phyloP scores from a whole-genome alignment of 2,329 filamentous ascomycete species.

The Salinomyces thailandicus region DNA sequence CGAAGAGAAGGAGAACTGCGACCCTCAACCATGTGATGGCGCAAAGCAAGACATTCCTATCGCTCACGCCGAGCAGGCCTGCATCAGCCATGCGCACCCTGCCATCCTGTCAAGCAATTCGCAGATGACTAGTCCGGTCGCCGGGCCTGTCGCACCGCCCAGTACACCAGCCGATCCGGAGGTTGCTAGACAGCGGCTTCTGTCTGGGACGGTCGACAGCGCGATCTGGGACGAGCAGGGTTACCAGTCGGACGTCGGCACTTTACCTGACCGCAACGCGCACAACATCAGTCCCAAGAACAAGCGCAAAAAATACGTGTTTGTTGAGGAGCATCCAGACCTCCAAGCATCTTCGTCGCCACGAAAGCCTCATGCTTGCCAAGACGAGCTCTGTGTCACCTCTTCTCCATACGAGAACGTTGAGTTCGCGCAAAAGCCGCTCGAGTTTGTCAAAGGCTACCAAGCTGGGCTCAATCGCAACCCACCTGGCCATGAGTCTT shows the following conservation, averaged over 20 bases:
- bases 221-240: conserved; percentile 2
- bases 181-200: conserved; percentile 3
- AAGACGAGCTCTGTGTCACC: conserved; percentile 8
- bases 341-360: conserved; percentile 12
- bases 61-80: not conserved
- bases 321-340: conserved; percentile 19
- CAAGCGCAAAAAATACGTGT: conserved; percentile 15
- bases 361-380: conserved; percentile 6
- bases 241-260: conserved; percentile 1
- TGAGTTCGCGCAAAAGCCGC: conserved; percentile 19
- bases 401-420: conserved; percentile 8
- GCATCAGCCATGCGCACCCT: not conserved
- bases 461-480: conserved; percentile 22
- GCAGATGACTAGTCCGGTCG: not conserved
- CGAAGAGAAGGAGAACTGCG: conserved; percentile 15
- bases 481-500: conserved; percentile 16
- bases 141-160: conserved; percentile 17
- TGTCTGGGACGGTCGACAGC: conserved; percentile 1
- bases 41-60: not conserved
- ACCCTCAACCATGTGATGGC: conserved; percentile 4
- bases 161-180: conserved; percentile 18
- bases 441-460: conserved; percentile 24
- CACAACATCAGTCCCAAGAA: conserved; percentile 16
- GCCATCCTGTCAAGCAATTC: not conserved
- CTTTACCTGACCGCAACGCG: conserved; percentile 9